Percentiles rank a stretch among this genome's conserved stretches.
phyloP scores from a whole-genome alignment of 2,329 filamentous ascomycete genomes.

The Colletotrichum eleusines region DNA sequence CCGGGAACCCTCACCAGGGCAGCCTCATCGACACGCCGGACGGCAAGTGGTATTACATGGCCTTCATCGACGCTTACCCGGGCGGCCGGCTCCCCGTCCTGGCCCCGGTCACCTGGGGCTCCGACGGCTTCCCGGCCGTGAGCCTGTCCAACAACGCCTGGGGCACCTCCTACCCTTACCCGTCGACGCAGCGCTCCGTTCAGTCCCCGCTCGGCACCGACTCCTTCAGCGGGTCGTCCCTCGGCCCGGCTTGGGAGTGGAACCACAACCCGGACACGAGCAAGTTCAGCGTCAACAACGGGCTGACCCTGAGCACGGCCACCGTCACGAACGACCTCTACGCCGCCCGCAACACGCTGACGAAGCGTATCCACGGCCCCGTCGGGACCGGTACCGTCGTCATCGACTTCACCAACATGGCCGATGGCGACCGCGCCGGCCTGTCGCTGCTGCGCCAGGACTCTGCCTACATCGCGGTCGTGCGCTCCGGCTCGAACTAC shows the following conservation, averaged over 20 bases:
- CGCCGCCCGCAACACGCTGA: constrained; percentile 56
- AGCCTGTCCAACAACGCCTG: constrained; percentile 59
- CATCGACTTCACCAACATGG: constrained; percentile 60
- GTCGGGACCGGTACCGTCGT: constrained; percentile 59
- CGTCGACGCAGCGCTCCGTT: constrained; percentile 43
- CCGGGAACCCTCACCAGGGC: constrained; percentile 64
- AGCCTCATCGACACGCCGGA: constrained; percentile 63
- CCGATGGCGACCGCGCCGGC: constrained; percentile 62
- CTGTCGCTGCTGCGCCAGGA: constrained; percentile 63
- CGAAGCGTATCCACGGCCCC: constrained; percentile 60
- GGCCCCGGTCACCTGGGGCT: constrained; percentile 61
- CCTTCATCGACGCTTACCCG: constrained; percentile 66
- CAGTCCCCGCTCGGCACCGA: constrained; percentile 27
- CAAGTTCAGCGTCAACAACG: constrained; percentile 51
- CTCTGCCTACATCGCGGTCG: constrained; percentile 63
- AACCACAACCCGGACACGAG: constrained; percentile 69
- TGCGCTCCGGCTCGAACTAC: constrained; percentile 48
- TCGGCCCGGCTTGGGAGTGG: constrained; percentile 67
- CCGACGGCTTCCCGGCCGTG: constrained; percentile 60
- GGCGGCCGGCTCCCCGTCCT: constrained; percentile 66
- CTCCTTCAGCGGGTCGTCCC: constrained; percentile 47
- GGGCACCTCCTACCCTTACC: constrained; percentile 56
- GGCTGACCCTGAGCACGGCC: constrained; percentile 58
- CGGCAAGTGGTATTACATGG: constrained; percentile 69
- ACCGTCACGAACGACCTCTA: constrained; percentile 63